Conservation (phyloP, 1,284 basidiomycete genomes). For the Ceratorhiza oryzae-sativae region DNA sequence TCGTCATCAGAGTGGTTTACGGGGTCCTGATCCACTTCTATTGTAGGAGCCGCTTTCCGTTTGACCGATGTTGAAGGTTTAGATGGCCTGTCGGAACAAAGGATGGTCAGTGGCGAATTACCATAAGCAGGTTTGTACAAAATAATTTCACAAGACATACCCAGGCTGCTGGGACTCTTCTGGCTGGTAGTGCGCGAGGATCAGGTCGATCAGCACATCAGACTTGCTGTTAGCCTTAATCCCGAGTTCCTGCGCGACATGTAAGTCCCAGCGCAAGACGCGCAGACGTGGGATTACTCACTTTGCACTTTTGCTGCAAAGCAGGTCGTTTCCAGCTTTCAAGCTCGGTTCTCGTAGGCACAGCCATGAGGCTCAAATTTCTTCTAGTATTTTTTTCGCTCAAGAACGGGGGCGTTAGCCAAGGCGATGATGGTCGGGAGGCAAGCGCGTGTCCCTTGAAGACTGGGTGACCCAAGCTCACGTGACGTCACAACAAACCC, state of each 20-base stretch:
- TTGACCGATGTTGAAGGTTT: slow-evolving; percentile 18
- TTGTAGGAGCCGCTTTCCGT: slow-evolving; percentile 19
- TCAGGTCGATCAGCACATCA: slow-evolving; percentile 22
- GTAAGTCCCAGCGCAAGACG: background rate
- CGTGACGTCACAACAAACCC: slow-evolving; percentile 23
- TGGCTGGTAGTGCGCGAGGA: slow-evolving; percentile 3
- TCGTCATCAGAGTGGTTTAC: background rate
- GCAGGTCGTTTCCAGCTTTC: slow-evolving; percentile 34
- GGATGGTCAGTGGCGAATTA: background rate
- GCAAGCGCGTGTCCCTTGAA: background rate
- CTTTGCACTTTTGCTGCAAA: slow-evolving; percentile 29
- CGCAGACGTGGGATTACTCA: background rate
- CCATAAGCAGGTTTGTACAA: background rate
- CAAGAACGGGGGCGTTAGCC: background rate
- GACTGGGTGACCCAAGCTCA: background rate
- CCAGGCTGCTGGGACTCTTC: background rate
- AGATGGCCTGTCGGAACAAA: slow-evolving; percentile 1
- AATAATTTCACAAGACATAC: background rate
- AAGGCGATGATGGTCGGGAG: slow-evolving; percentile 18
- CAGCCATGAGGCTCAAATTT: slow-evolving; percentile 4
- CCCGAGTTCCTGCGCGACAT: slow-evolving; percentile 19
- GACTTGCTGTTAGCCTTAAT: slow-evolving; percentile 35
- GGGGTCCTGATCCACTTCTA: background rate
- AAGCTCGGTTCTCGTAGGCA: slow-evolving; percentile 9
- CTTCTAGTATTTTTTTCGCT: background rate